Base-by-base conservation (phyloP, 2,329 filamentous ascomycete species). In the Colletotrichum liaoningense region DNA sequence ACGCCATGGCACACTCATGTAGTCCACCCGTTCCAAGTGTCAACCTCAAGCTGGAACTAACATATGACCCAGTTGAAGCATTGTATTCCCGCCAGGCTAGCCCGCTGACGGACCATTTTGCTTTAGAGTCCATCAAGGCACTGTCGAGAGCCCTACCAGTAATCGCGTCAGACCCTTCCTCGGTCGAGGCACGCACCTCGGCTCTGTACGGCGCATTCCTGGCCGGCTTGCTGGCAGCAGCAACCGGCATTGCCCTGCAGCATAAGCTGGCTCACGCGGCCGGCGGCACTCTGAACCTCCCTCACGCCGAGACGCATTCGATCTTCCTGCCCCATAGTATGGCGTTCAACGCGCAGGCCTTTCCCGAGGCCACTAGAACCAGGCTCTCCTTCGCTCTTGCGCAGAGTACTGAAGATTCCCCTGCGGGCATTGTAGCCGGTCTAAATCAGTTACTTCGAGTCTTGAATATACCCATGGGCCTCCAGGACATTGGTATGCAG, bases 401-500 rank as follows among this genome's bases (percentile, higher is more conserved):
- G n/a, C 69, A 74, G 55, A 73, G 69, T 56, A 69, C 69, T 4
- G 73, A 59, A 7, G 28, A 30, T 19, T 69, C 73, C 16, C 35
- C 52, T 33, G 30, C 57, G 11, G 56, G 72, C 19, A 46, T 76
- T 24, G 67, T 76, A 16, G 56, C 69, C 28, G 64, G 73, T 9
- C 28, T 76, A 30, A 64, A 76, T 22, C 26, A 69, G 42, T 38
- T 74, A 49, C 24, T 74, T 22, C 57, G 74, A 16, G 22, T 75
- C 71, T 77, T 91, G 57, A 81, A 83, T 59, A 87, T 90, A 3
- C 86, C 88, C 79, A 82, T 86, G 49, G 86, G 84, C 0, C 78
- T 90, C 76, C 87, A 84, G 77, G 85, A 86, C 11, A 88, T 86
- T 75, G 89, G 89, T 0, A 88, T 91, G 85, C 85, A 86, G 77